phyloP scores from a whole-genome alignment of 352 stramenopile genomes.

The Pythium scleroteichum region DNA sequence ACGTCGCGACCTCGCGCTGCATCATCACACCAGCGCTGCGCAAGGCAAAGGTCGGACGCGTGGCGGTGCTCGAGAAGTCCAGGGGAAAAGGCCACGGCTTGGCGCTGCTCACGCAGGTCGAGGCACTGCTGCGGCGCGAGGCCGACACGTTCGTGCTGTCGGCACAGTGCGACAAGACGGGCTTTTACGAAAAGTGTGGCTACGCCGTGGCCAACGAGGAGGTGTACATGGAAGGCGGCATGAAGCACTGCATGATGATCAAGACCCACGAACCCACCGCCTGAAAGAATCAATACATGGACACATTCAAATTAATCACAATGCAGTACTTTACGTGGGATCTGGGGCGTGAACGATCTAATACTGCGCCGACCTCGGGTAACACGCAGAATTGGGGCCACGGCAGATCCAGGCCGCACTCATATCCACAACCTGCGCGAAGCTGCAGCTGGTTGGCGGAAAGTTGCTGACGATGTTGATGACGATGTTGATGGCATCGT shows the following conservation, averaged over 20 bases:
- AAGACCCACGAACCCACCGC: slow-evolving; percentile 4
- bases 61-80: slow-evolving; percentile 47
- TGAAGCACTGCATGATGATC: slow-evolving; percentile 38
- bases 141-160: slow-evolving; percentile 42
- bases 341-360: no score
- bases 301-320: no score
- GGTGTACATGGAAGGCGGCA: slow-evolving; percentile 52
- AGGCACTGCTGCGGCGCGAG: slow-evolving; percentile 27
- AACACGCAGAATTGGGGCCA: no score
- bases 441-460: no score
- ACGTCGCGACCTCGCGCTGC: slow-evolving; percentile 40
- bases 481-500: no score
- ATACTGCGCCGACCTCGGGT: no score
- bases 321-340: no score
- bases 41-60: slow-evolving; percentile 49
- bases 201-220: slow-evolving; percentile 48
- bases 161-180: slow-evolving; percentile 42
- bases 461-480: no score
- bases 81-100: slow-evolving; percentile 47
- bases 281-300: no score
- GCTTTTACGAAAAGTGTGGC: slow-evolving; percentile 63
- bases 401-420: no score
- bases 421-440: no score
- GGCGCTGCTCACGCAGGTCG: slow-evolving; percentile 37
- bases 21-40: slow-evolving; percentile 29